Evolutionary conservation across 2,329 filamentous ascomycete species (phyloP).

Genomic region (Clonostachys rhizophaga): DNA sequence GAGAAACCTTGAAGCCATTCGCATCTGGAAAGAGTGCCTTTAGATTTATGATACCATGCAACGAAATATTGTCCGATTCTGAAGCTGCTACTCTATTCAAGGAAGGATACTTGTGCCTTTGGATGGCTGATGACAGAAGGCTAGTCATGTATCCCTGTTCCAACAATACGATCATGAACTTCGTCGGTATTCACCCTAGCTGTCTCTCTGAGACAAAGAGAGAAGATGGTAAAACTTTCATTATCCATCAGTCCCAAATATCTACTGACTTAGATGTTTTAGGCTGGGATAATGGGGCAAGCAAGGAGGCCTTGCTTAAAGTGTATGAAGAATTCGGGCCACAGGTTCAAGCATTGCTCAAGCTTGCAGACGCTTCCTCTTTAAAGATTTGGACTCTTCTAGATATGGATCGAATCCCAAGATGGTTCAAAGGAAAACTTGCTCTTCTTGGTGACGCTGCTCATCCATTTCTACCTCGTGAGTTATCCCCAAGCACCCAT

Average conservation of each 20-base stretch:
- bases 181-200: conserved; percentile 42
- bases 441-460: conserved; percentile 61
- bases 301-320: not conserved
- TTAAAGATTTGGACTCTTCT: conserved; percentile 53
- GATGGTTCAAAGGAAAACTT: conserved; percentile 46
- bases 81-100: conserved; percentile 7
- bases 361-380: conserved; percentile 32
- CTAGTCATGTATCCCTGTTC: conserved; percentile 39
- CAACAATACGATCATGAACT: conserved; percentile 34
- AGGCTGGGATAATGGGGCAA: not conserved
- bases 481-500: too few relatives aligned
- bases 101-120: conserved; percentile 10
- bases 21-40: conserved; percentile 50
- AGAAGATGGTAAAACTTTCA: not conserved
- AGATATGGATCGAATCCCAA: conserved; percentile 53
- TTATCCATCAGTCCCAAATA: not conserved
- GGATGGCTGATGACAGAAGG: conserved; percentile 30
- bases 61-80: conserved; percentile 21
- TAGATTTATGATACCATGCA: conserved; percentile 41
- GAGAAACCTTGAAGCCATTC: conserved; percentile 20
- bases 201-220: conserved; percentile 1
- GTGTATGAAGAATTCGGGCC: not conserved
- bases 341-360: conserved; percentile 22
- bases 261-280: not conserved
- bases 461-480: conserved; percentile 9